Conservation (phyloP, 2,329 filamentous ascomycete genomes). For the Talaromyces sp. region DNA sequence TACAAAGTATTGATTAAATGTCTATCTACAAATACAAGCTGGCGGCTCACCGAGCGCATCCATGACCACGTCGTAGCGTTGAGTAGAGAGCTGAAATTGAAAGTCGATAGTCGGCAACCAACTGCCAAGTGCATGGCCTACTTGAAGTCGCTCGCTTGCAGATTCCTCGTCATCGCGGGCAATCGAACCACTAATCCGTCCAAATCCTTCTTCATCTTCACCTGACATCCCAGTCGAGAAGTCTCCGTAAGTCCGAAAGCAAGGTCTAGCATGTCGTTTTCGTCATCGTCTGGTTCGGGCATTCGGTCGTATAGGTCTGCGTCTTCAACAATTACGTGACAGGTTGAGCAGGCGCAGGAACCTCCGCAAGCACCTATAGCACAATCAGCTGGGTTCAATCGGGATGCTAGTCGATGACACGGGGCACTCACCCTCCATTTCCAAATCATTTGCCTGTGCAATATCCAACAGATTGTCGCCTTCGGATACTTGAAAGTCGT, state of each 20-base stretch:
- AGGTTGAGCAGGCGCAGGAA: constrained; percentile 88
- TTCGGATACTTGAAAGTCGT: constrained; percentile 73
- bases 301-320: constrained; percentile 73
- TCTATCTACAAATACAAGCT: constrained; percentile 19
- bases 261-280: constrained; percentile 87
- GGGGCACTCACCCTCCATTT: constrained; percentile 74
- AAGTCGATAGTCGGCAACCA: neutral
- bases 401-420: neutral
- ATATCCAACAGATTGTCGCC: constrained; percentile 95
- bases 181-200: constrained; percentile 81
- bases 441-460: constrained; percentile 87
- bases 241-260: constrained; percentile 89
- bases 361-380: constrained; percentile 76
- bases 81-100: constrained; percentile 17
- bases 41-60: neutral
- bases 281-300: constrained; percentile 71
- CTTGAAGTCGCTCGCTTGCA: constrained; percentile 88
- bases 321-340: constrained; percentile 79
- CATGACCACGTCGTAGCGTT: constrained; percentile 3
- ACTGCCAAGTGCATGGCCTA: neutral
- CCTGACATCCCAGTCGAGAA: constrained; percentile 78
- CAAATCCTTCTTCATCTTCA: constrained; percentile 84
- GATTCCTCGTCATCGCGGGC: constrained; percentile 89
- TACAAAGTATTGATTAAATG: constrained; percentile 2
- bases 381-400: neutral